These are phyloP conservation scores for Amphibolis antarctica DNA, from an alignment of 106 monocot species.

Conservation along the genomic window DNA sequence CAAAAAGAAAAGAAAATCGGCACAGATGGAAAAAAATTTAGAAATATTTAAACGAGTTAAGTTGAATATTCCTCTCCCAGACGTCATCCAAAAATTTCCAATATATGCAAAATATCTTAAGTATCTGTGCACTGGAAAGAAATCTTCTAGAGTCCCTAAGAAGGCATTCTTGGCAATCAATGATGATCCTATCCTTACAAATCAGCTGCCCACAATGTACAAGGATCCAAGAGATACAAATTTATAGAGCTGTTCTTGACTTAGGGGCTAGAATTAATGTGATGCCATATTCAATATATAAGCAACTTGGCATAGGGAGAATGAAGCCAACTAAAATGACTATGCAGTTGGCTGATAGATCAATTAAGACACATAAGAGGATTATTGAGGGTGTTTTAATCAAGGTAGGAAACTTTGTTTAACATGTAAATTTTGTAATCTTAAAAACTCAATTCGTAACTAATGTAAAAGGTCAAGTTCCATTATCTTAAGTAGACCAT, in stretches of 20 bases:
- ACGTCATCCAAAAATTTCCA: neutral
- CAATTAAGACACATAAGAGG: neutral
- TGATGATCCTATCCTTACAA: neutral
- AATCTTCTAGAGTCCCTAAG: neutral
- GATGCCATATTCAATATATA: neutral
- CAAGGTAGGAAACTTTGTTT: neutral
- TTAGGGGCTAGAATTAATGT: no score
- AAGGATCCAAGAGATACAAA: neutral
- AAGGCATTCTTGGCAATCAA: neutral
- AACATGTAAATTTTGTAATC: neutral
- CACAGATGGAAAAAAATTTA: neutral
- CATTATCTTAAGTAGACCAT: neutral
- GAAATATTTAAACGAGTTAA: neutral
- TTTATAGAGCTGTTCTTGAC: neutral
- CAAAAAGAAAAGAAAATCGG: neutral
- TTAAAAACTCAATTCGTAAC: neutral
- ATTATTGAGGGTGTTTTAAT: neutral
- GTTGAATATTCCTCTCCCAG: neutral
- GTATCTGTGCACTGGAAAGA: neutral
- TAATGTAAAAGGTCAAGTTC: no score
- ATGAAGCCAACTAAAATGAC: neutral
- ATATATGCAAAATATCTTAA: neutral
- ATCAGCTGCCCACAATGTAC: neutral
- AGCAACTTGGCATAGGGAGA: neutral
- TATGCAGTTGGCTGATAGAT: neutral